A percentile compares a stretch with the other conserved stretches of the same genome.
phyloP scores from a whole-genome alignment of 305 asterid species.

The Solanum aculeatissimum region DNA sequence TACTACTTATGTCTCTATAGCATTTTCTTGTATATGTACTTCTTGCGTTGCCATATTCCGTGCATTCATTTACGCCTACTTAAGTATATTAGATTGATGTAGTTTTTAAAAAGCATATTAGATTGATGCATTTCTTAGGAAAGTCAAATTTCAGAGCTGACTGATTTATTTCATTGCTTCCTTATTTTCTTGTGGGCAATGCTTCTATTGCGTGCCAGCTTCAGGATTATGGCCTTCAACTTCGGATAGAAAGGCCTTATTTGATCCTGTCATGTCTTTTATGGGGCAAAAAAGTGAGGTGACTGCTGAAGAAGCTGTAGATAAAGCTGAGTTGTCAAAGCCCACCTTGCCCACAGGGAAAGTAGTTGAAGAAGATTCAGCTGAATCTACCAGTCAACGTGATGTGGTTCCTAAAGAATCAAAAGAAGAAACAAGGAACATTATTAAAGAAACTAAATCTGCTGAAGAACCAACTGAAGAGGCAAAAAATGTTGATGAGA shows the following conservation, averaged over 20 bases:
- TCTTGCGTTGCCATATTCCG: neutral
- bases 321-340: slow-evolving; percentile 17
- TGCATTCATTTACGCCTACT: neutral
- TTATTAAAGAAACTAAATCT: neutral
- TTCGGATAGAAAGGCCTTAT: slow-evolving; percentile 44
- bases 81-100: neutral
- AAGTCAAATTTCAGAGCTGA: neutral
- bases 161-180: neutral
- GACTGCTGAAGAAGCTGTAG: slow-evolving; percentile 20
- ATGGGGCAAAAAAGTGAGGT: slow-evolving; percentile 59
- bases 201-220: slow-evolving; percentile 20
- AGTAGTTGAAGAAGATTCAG: slow-evolving; percentile 19
- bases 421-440: slow-evolving; percentile 11
- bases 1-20: neutral
- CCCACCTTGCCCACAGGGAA: slow-evolving; percentile 21
- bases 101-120: neutral
- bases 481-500: neutral
- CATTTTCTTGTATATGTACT: neutral
- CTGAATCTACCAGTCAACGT: slow-evolving; percentile 20
- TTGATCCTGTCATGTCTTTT: slow-evolving; percentile 55
- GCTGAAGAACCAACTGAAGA: neutral
- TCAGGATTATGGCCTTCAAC: slow-evolving; percentile 56
- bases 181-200: neutral
- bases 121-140: neutral
- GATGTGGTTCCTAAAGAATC: slow-evolving; percentile 22